Evolutionary conservation across 345 rosid genomes (phyloP).

Genomic region (Xanthoceras sorbifolium): DNA sequence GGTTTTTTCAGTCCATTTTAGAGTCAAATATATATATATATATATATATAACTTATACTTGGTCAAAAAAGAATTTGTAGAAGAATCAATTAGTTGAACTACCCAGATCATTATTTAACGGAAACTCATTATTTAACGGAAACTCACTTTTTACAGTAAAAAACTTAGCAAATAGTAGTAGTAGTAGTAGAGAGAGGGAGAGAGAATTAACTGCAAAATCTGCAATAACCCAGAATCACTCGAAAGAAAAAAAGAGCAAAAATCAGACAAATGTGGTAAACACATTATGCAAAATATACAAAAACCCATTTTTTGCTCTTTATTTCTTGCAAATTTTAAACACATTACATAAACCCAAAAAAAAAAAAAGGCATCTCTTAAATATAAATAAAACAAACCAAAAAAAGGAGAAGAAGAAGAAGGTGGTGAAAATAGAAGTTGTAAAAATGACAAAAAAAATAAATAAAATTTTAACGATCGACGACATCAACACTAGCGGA

Average conservation of each 20-base stretch:
- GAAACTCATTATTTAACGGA: neutral
- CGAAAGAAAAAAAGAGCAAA: neutral
- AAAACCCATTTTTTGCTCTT: neutral
- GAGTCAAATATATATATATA: too few species aligned
- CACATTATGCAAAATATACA: slow-evolving; percentile 14
- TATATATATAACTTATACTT: neutral
- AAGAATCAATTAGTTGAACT: neutral
- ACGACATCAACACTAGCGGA: slow-evolving; percentile 55
- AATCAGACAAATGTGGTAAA: neutral
- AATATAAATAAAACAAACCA: slow-evolving; percentile 7
- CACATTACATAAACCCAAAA: neutral
- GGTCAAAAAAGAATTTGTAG: slow-evolving; percentile 3
- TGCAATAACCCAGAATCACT: neutral
- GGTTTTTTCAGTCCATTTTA: too few species aligned
- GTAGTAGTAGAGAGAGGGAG: neutral
- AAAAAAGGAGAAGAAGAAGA: neutral
- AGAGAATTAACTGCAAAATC: neutral
- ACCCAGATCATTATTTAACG: neutral
- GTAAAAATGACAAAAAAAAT: neutral
- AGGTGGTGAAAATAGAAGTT: neutral
- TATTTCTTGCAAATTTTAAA: neutral
- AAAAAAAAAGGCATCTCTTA: neutral
- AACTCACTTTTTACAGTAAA: neutral
- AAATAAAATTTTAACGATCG: slow-evolving; percentile 24
- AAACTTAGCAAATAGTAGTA: neutral